Conservation (phyloP, 2,329 filamentous ascomycete genomes). For the Raffaelea deltoideospora region DNA sequence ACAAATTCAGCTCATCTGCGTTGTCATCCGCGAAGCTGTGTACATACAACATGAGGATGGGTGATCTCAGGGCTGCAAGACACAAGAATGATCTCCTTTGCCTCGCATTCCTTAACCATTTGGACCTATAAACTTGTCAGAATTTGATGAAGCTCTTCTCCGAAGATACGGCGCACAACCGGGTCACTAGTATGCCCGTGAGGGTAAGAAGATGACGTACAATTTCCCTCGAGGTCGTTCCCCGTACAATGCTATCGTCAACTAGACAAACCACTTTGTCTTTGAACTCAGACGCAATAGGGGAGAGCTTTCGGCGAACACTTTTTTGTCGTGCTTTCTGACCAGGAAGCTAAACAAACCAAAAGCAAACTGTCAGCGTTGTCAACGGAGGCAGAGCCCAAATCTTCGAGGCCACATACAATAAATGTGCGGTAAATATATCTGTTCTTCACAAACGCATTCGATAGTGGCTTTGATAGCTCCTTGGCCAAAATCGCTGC, state of each 20-base stretch:
- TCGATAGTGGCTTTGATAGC: slow-evolving; percentile 61
- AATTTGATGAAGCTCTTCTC: too few relatives aligned
- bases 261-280: slow-evolving; percentile 69
- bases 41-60: slow-evolving; percentile 54
- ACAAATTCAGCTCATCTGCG: too few relatives aligned
- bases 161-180: too few relatives aligned
- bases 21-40: too few relatives aligned
- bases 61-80: slow-evolving; percentile 75
- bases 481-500: slow-evolving; percentile 62
- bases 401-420: slow-evolving; percentile 15
- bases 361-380: background rate
- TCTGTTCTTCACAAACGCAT: slow-evolving; percentile 78
- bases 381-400: background rate
- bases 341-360: slow-evolving; percentile 30
- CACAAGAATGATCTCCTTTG: slow-evolving; percentile 39
- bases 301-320: slow-evolving; percentile 77
- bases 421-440: slow-evolving; percentile 84
- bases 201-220: slow-evolving; percentile 9
- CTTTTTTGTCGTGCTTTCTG: slow-evolving; percentile 71
- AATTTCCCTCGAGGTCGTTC: slow-evolving; percentile 54
- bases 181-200: too few relatives aligned
- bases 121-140: slow-evolving; percentile 4
- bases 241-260: slow-evolving; percentile 50
- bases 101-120: slow-evolving; percentile 26
- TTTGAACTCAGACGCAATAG: slow-evolving; percentile 73